Evolutionary conservation across 2,329 filamentous ascomycete species (phyloP), one percentile per base, ranked within the genome.

Genomic region (Pestalotiopsis sp.): DNA sequence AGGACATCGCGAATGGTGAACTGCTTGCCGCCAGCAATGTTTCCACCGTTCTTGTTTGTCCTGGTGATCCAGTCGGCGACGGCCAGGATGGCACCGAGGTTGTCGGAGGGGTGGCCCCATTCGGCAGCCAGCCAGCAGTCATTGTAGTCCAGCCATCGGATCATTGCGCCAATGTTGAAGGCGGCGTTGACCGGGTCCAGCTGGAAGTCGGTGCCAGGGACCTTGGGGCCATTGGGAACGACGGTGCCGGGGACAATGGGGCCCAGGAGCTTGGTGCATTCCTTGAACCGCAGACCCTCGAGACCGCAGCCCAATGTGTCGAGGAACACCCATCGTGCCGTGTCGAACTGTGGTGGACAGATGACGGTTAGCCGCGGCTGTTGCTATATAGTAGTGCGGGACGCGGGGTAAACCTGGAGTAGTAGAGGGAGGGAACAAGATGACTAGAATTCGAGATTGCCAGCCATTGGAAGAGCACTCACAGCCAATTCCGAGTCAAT

Each of bases 141-240:
- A 82, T 99, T 99, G 89, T 98, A 99, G 86, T 99, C 96, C 77
- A 99, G 90, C 96, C 96, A 99, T 79, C 96, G 90, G 85, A 99
- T 97, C 92, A 97, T 97, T 77, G 96, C 93, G 76, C 96, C 96
- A 76, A 99, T 98, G 88, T 98, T 98, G 90, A 99, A 98, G 72
- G 96, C 96, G 72, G 92, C 96, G 77, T 95, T 95, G 80, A 98
- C 91, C 52, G 96, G 96, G 81, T 98, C 96, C 75, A 99, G 91
- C 83, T 97, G 92, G 85, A 95, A 98, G 74, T 92, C 90, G 39
- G 96, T 98, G 73, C 96, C 96, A 56, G 93, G 93, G 59, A 99
- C 93, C 79, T 91, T 93, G 76, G 94, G 92, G 74, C 96, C 96
- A 79, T 97, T 95, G 79, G 96, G 95, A 67, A 98, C 95, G 60